Evolutionary conservation across 2,329 filamentous ascomycete genomes (phyloP).

Genomic region (Nemania abortiva): DNA sequence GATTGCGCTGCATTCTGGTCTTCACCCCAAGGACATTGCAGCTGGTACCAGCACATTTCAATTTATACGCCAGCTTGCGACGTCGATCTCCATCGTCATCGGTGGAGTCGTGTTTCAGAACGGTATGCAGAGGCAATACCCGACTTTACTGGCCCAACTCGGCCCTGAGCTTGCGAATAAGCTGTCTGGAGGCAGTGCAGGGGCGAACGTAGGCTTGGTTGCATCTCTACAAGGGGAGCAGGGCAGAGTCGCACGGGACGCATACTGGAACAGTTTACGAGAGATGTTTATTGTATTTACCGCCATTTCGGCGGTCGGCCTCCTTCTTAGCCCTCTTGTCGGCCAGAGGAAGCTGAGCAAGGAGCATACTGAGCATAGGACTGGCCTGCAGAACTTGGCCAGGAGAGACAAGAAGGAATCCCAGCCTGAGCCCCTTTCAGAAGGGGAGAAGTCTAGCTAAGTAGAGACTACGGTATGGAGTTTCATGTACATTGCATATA

Average conservation of each 20-base stretch:
- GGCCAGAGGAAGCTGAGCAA: constrained; percentile 64
- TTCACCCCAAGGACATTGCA: constrained; percentile 73
- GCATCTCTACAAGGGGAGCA: constrained; percentile 57
- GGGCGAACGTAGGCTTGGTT: constrained; percentile 64
- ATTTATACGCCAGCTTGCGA: constrained; percentile 77
- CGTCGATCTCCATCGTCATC: constrained; percentile 75
- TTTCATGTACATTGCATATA: constrained; percentile 3
- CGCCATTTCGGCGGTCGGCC: constrained; percentile 60
- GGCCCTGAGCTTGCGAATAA: constrained; percentile 59
- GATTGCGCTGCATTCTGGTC: constrained; percentile 74
- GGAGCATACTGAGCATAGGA: constrained; percentile 69
- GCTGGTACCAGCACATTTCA: constrained; percentile 75
- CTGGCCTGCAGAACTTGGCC: constrained; percentile 61
- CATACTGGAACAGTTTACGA: constrained; percentile 63
- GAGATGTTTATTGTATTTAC: constrained; percentile 71
- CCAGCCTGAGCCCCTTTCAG: constrained; percentile 19
- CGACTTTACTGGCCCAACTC: constrained; percentile 62
- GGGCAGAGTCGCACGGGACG: constrained; percentile 52
- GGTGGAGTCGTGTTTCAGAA: constrained; percentile 87
- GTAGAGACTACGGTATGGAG: not conserved
- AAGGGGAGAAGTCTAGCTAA: constrained; percentile 31
- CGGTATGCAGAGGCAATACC: constrained; percentile 70
- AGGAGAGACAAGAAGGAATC: constrained; percentile 29
- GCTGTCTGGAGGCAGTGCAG: constrained; percentile 64
- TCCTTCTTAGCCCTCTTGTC: constrained; percentile 62